Percentiles rank a stretch among this genome's conserved stretches.
phyloP scores from a whole-genome alignment of 257 asterid species.

The Solanum pinnatisectum region DNA sequence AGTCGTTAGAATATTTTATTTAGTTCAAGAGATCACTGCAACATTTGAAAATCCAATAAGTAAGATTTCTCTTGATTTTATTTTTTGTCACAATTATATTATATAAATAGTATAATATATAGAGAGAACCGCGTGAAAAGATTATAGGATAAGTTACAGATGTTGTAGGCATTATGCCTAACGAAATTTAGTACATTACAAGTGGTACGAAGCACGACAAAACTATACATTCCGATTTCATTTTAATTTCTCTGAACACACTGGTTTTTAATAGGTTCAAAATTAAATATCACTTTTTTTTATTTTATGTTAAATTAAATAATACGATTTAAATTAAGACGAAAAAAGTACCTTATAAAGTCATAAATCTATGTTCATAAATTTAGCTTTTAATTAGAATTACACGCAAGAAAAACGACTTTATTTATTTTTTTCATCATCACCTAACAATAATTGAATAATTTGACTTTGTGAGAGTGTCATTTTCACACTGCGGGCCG shows the following conservation, averaged over 20 bases:
- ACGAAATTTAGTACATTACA: neutral
- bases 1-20: neutral
- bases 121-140: conserved; percentile 4
- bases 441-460: neutral
- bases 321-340: no score
- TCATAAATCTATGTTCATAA: neutral
- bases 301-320: no score
- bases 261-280: no score
- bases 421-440: neutral
- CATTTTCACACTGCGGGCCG: neutral
- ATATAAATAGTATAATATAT: neutral
- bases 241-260: neutral
- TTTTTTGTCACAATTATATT: neutral
- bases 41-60: neutral
- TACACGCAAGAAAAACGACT: neutral
- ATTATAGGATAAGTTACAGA: neutral
- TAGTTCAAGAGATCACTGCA: neutral
- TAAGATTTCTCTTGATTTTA: neutral
- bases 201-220: neutral
- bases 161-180: neutral
- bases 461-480: neutral
- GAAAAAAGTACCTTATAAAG: neutral
- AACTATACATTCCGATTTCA: neutral
- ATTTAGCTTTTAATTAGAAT: neutral
- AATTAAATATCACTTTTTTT: no score